Conservation (phyloP, 2,329 filamentous ascomycete genomes). For the Aureobasidium lini region DNA sequence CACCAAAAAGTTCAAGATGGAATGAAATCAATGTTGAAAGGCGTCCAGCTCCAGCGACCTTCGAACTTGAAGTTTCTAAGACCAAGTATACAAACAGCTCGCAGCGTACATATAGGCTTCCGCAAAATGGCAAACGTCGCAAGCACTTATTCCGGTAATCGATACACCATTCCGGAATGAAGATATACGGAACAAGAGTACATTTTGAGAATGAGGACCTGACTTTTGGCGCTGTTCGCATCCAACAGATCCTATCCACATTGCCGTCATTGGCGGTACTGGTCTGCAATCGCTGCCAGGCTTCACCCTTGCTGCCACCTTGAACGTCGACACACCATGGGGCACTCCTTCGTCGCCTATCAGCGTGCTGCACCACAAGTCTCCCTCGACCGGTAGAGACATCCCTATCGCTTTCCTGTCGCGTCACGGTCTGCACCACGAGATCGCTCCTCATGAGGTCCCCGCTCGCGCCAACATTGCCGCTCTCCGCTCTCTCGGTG, state of each 20-base stretch:
- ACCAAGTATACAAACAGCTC: not conserved
- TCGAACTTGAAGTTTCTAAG: not conserved
- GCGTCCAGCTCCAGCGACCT: not conserved
- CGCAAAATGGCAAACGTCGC: slow-evolving; percentile 30
- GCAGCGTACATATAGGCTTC: slow-evolving; percentile 25
- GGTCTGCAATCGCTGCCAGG: slow-evolving; percentile 80
- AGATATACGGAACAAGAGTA: not conserved
- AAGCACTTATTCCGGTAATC: slow-evolving; percentile 25
- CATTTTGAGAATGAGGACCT: slow-evolving; percentile 5
- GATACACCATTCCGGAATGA: not conserved
- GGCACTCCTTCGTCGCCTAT: slow-evolving; percentile 70
- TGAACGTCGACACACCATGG: slow-evolving; percentile 81
- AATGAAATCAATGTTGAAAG: slow-evolving; percentile 7
- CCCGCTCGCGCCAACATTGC: slow-evolving; percentile 92
- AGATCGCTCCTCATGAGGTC: slow-evolving; percentile 91
- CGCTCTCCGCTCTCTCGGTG: slow-evolving; percentile 85
- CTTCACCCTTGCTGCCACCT: slow-evolving; percentile 73
- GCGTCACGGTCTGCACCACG: slow-evolving; percentile 82
- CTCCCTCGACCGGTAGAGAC: slow-evolving; percentile 55
- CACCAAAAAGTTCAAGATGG: slow-evolving; percentile 10
- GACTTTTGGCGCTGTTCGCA: slow-evolving; percentile 6
- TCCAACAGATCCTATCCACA: slow-evolving; percentile 38
- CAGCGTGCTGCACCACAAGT: slow-evolving; percentile 79
- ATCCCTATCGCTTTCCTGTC: slow-evolving; percentile 81
- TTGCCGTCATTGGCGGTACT: slow-evolving; percentile 60